These are phyloP conservation scores for Alternaria ethzedia DNA, from an alignment of 2,329 filamentous ascomycete species.

Conservation along the genomic window DNA sequence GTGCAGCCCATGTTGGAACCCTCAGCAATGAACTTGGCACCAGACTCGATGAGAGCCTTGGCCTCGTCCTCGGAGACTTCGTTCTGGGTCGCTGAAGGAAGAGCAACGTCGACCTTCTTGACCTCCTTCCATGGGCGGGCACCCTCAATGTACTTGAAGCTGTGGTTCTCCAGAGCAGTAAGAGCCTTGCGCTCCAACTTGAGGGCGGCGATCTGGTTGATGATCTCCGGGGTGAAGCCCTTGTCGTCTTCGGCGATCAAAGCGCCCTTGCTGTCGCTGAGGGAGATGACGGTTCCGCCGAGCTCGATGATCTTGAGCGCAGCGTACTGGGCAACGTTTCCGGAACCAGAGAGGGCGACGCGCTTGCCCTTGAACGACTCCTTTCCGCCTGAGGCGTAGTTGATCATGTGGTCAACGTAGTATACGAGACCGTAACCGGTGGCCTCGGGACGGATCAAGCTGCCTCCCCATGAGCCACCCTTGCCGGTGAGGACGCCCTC, in stretches of 20 bases:
- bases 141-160: constrained; percentile 86
- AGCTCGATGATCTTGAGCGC: constrained; percentile 97
- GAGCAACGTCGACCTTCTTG: constrained; percentile 85
- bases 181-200: constrained; percentile 89
- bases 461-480: constrained; percentile 90
- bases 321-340: constrained; percentile 97
- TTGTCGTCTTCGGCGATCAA: constrained; percentile 75
- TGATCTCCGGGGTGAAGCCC: constrained; percentile 78
- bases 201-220: constrained; percentile 78
- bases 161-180: constrained; percentile 70
- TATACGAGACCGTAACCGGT: constrained; percentile 97
- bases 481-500: constrained; percentile 97
- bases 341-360: constrained; percentile 94
- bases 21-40: constrained; percentile 87
- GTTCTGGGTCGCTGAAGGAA: constrained; percentile 96
- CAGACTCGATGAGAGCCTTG: constrained; percentile 75
- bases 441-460: constrained; percentile 92
- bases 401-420: constrained; percentile 62
- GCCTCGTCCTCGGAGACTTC: constrained; percentile 94
- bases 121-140: constrained; percentile 92
- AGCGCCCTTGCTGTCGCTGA: constrained; percentile 89
- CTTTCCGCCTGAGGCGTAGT: constrained; percentile 77
- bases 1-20: constrained; percentile 99
- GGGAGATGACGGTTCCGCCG: constrained; percentile 87
- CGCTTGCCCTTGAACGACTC: constrained; percentile 89